Evolutionary conservation across 164 flowering plant species (phyloP), one percentile per base, ranked within the genome.

Genomic region (Nelumbo lutea): DNA sequence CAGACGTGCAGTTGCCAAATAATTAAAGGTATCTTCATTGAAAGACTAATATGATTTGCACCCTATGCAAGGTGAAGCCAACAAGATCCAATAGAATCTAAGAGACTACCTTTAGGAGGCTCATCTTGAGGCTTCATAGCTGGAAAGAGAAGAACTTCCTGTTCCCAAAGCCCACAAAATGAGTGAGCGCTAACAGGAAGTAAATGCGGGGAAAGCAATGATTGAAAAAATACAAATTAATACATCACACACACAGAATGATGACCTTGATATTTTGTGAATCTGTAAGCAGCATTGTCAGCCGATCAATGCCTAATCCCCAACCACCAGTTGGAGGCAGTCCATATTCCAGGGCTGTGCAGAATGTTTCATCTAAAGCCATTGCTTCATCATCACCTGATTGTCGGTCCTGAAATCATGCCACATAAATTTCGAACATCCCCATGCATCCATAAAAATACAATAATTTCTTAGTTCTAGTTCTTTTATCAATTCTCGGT

Each of bases 321-420:
- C 97, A 92, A 38, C 99, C 99, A 70, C 83, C 98, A 58, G 99
- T 92, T 44, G 99, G 99, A 45, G 99, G 97, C 68, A 95, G 76
- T 1, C 99, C 99, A 76, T 90, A 90, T 63, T 95, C 98, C 64
- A 95, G 81, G 73, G 99, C 93, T 0, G 83, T 90, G 70, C 94
- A 89, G 70, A 90, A 95, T 47, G 89, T 83, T 77, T 95, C 98
- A 75, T 95, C 98, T 70, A 95, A 76, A 45, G 89, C 96, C 98
- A 95, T 92, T 46, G 99, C 98, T 73, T 95, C 99, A 78, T 95
- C 98, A 79, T 95, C 99, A 67, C 99, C 98, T 1, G 91, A 92
- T 72, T 92, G 91, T 40, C 95, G 88, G 60, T 95, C 97, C 99
- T 95, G 83, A 65, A 55, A 67, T 67, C 48, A 70, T 41, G 72